These are phyloP conservation scores for Ilex asprella DNA, from an alignment of 257 asterid genomes.

Conservation along the genomic window DNA sequence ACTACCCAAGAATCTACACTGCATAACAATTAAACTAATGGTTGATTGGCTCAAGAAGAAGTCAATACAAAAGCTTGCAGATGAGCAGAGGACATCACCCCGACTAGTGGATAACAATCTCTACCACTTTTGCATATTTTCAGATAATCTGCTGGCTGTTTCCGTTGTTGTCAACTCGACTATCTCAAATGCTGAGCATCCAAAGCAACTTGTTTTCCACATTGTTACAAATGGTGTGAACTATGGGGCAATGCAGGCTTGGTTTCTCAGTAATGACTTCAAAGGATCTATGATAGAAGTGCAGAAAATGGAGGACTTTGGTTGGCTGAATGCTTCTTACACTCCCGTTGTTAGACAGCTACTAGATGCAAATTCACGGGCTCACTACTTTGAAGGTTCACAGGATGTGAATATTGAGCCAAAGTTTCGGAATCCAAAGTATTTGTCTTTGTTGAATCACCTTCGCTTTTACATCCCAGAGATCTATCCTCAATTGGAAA, in stretches of 20 bases:
- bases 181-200: constrained; percentile 68
- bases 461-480: constrained; percentile 84
- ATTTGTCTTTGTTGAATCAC: constrained; percentile 53
- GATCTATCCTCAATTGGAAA: constrained; percentile 73
- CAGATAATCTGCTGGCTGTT: constrained; percentile 76
- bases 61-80: constrained; percentile 44
- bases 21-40: constrained; percentile 58
- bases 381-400: constrained; percentile 36
- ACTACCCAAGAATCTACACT: constrained; percentile 64
- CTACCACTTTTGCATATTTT: constrained; percentile 82
- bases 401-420: constrained; percentile 35
- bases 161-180: constrained; percentile 79
- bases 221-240: constrained; percentile 61
- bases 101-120: constrained; percentile 68
- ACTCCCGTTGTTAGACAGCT: constrained; percentile 59
- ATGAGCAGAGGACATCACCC: constrained; percentile 61
- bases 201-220: constrained; percentile 80
- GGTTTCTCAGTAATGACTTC: constrained; percentile 69
- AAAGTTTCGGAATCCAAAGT: constrained; percentile 54
- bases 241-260: constrained; percentile 78
- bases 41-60: constrained; percentile 56
- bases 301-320: constrained; percentile 58
- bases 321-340: constrained; percentile 68
- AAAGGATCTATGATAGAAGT: constrained; percentile 70
- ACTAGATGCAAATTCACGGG: constrained; percentile 20